Conservation (phyloP, 805 yeast genomes). For the Saturnispora dispora region DNA sequence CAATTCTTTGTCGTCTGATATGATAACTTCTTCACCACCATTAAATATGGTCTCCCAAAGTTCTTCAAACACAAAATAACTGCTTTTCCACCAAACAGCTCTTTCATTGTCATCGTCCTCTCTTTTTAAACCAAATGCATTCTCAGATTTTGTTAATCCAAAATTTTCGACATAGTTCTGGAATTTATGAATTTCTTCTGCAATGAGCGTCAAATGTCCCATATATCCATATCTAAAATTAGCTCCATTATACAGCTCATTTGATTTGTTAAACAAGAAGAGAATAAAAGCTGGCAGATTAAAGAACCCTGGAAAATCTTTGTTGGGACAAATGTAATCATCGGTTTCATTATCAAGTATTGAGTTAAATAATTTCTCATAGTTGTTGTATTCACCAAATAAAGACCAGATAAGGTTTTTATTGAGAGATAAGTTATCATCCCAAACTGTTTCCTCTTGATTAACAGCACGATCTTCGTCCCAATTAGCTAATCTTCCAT, state of each 20-base stretch:
- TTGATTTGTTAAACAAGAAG: conserved; percentile 15
- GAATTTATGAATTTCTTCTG: conserved; percentile 89
- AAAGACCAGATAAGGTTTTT: conserved; percentile 64
- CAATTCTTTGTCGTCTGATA: conserved; percentile 10
- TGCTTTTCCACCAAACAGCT: conserved; percentile 24
- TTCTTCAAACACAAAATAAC: conserved; percentile 26
- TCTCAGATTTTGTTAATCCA: conserved; percentile 27
- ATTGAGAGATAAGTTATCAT: conserved; percentile 60
- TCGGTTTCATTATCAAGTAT: neutral
- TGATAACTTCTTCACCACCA: conserved; percentile 1
- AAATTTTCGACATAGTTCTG: conserved; percentile 29
- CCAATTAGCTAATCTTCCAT: conserved; percentile 43
- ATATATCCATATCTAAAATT: conserved; percentile 75
- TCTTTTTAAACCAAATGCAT: conserved; percentile 23
- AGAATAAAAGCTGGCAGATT: conserved; percentile 24
- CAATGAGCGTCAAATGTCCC: conserved; percentile 92
- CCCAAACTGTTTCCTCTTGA: conserved; percentile 27
- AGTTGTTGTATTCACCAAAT: conserved; percentile 36
- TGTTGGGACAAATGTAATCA: conserved; percentile 12
- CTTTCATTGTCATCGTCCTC: conserved; percentile 23
- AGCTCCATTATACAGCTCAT: conserved; percentile 22
- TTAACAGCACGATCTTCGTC: conserved; percentile 29
- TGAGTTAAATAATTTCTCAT: conserved; percentile 8
- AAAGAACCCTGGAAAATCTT: conserved; percentile 26
- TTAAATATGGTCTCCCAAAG: conserved; percentile 24